These are phyloP conservation scores for Tolypocladium paradoxum DNA, from an alignment of 2,329 filamentous ascomycete species.

Conservation along the genomic window DNA sequence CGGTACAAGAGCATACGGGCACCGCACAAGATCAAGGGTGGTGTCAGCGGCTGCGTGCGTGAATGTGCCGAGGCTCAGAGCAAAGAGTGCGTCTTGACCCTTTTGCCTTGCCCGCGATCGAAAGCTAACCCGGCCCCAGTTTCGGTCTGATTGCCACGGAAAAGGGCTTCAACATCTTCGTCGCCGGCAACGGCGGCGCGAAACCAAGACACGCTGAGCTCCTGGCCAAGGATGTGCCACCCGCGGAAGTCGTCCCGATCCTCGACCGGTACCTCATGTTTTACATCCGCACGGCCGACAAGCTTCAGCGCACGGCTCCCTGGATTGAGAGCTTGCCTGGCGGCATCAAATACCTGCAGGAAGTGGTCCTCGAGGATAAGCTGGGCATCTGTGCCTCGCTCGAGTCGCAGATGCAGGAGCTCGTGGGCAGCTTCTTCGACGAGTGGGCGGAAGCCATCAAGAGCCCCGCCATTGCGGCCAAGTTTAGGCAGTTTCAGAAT, in stretches of 20 bases:
- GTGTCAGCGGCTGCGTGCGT: slow-evolving; percentile 81
- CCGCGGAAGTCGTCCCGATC: slow-evolving; percentile 71
- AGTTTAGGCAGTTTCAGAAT: slow-evolving; percentile 79
- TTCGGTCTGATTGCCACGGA: slow-evolving; percentile 88
- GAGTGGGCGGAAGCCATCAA: slow-evolving; percentile 82
- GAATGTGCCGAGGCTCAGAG: slow-evolving; percentile 89
- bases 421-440: slow-evolving; percentile 78
- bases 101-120: too few species aligned
- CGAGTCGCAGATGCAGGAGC: slow-evolving; percentile 77
- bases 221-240: slow-evolving; percentile 75
- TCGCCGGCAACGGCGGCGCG: slow-evolving; percentile 80
- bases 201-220: slow-evolving; percentile 75
- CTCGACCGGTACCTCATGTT: slow-evolving; percentile 86
- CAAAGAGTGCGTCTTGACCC: slow-evolving; percentile 82
- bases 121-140: slow-evolving; percentile 24
- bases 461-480: slow-evolving; percentile 52
- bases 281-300: slow-evolving; percentile 88
- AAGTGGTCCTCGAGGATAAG: slow-evolving; percentile 76
- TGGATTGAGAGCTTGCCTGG: slow-evolving; percentile 81
- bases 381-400: slow-evolving; percentile 76
- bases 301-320: slow-evolving; percentile 75
- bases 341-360: slow-evolving; percentile 70
- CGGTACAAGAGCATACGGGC: slow-evolving; percentile 84
- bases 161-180: slow-evolving; percentile 88
- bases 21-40: slow-evolving; percentile 86